Evolutionary conservation across 768 basidiomycete species (phyloP).

Genomic region (Dendrothele bispora): DNA sequence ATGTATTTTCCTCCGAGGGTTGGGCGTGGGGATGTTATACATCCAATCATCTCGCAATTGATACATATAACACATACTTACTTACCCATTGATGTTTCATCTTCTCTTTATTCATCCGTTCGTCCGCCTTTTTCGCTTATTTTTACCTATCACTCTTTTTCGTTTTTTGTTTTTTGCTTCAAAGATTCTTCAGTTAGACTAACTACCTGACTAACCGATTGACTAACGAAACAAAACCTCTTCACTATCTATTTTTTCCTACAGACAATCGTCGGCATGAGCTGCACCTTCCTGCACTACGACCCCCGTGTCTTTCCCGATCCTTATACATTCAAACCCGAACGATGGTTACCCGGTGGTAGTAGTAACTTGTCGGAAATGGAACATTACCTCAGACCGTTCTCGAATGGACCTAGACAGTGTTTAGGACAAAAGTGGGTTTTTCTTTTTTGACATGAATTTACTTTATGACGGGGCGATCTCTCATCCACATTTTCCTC

Average conservation of each 20-base stretch:
- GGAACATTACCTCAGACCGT: slow-evolving; percentile 40
- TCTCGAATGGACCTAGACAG: slow-evolving; percentile 45
- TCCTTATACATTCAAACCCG: slow-evolving; percentile 37
- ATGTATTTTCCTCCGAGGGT: too few relatives aligned
- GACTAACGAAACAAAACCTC: not conserved
- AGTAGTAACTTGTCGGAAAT: slow-evolving; percentile 30
- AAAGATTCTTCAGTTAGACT: too few relatives aligned
- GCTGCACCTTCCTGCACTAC: slow-evolving; percentile 36
- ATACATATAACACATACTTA: too few relatives aligned
- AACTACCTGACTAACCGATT: too few relatives aligned
- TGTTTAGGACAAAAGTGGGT: slow-evolving; percentile 31
- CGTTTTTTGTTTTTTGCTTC: too few relatives aligned
- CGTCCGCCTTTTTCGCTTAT: too few relatives aligned
- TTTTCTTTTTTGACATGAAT: slow-evolving; percentile 12
- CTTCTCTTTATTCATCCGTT: too few relatives aligned
- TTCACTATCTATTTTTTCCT: not conserved
- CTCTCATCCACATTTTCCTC: not conserved
- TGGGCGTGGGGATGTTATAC: too few relatives aligned
- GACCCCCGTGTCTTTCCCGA: slow-evolving; percentile 41
- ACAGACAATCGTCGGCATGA: slow-evolving; percentile 44
- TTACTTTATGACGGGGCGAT: too few relatives aligned
- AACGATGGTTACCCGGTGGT: slow-evolving; percentile 39
- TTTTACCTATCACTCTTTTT: too few relatives aligned
- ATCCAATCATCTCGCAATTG: too few relatives aligned
- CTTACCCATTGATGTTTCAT: too few relatives aligned